Conservation (phyloP, 331 rosid genomes). For the Malus hybrid region DNA sequence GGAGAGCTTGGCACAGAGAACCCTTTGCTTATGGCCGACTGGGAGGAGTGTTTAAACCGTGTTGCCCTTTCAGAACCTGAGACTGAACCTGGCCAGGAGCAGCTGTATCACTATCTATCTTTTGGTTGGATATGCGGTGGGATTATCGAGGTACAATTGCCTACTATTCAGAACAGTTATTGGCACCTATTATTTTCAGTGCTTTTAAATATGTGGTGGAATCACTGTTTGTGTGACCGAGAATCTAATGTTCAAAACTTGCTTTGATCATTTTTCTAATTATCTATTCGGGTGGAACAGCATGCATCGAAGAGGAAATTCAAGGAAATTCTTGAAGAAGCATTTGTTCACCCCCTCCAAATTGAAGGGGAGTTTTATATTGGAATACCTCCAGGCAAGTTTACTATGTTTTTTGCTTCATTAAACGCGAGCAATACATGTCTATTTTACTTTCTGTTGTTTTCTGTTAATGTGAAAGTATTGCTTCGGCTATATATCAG, state of each 20-base stretch:
- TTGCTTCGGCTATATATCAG: too few species aligned
- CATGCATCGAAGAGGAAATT: slow-evolving; percentile 85
- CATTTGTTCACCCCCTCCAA: slow-evolving; percentile 69
- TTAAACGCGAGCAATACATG: neutral
- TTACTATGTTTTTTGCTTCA: slow-evolving; percentile 14
- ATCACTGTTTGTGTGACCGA: neutral
- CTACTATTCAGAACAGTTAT: neutral
- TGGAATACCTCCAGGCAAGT: slow-evolving; percentile 94
- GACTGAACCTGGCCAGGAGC: slow-evolving; percentile 89
- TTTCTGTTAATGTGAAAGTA: neutral
- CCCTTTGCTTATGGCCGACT: slow-evolving; percentile 63
- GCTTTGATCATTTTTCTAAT: slow-evolving; percentile 2
- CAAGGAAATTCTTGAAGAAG: slow-evolving; percentile 92
- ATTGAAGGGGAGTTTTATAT: slow-evolving; percentile 83
- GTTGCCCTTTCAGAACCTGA: slow-evolving; percentile 64
- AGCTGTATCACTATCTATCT: slow-evolving; percentile 77
- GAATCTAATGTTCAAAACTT: neutral
- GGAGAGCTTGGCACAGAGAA: slow-evolving; percentile 46
- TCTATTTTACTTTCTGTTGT: neutral
- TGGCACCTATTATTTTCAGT: neutral
- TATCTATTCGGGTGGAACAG: slow-evolving; percentile 45
- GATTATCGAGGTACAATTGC: slow-evolving; percentile 70
- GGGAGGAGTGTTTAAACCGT: slow-evolving; percentile 72
- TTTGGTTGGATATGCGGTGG: slow-evolving; percentile 98
- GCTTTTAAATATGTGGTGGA: neutral